Conservation (phyloP, 768 basidiomycete genomes). For the Guyanaporus albipodus region DNA sequence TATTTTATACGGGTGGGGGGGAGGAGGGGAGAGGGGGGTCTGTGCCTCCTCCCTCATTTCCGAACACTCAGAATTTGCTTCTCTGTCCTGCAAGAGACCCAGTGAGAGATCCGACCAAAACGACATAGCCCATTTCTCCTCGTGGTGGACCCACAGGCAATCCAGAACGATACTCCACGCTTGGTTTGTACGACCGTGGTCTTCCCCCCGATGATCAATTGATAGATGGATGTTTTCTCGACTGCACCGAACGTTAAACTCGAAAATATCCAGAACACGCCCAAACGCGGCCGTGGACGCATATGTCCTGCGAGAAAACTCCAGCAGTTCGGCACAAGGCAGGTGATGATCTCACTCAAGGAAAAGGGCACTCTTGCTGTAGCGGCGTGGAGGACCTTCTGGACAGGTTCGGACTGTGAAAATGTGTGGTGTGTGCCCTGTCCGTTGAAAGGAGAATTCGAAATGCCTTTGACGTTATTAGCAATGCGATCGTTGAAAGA, state of each 20-base stretch:
- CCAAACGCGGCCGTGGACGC: neutral
- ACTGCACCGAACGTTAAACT: constrained; percentile 3
- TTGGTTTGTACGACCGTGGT: constrained; percentile 4
- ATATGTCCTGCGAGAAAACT: neutral
- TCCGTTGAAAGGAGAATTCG: constrained; percentile 3
- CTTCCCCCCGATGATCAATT: constrained; percentile 8
- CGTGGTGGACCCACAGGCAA: neutral
- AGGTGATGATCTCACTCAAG: neutral
- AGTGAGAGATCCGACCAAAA: constrained; percentile 8
- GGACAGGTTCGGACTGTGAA: constrained; percentile 19
- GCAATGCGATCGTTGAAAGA: constrained; percentile 10
- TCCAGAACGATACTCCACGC: constrained; percentile 10
- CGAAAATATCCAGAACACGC: constrained; percentile 6
- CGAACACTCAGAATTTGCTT: neutral
- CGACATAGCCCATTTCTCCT: neutral
- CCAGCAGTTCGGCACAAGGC: neutral
- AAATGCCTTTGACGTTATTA: constrained; percentile 17
- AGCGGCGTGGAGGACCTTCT: constrained; percentile 13
- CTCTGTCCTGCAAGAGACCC: constrained; percentile 3
- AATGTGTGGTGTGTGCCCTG: neutral
- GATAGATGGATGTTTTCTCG: constrained; percentile 4
- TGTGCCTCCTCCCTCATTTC: constrained; percentile 1
- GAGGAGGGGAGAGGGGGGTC: neutral
- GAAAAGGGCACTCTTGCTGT: neutral
- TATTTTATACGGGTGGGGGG: constrained; percentile 16